These are phyloP conservation scores for Verbena officinalis DNA, from an alignment of 257 asterid genomes.

Conservation along the genomic window DNA sequence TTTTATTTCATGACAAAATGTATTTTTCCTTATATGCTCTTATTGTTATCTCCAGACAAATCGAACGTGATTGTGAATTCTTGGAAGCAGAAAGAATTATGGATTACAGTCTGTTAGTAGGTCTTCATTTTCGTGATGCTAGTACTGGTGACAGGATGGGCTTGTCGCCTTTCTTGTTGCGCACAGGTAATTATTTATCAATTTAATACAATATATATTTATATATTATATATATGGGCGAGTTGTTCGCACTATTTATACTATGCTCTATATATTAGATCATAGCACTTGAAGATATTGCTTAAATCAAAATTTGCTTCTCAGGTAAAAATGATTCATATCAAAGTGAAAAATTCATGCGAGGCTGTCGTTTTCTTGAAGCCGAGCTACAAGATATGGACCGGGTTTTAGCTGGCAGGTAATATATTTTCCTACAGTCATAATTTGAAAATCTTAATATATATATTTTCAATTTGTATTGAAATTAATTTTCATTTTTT, in stretches of 20 bases:
- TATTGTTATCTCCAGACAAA: slow-evolving; percentile 51
- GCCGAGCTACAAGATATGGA: slow-evolving; percentile 98
- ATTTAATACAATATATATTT: too few species aligned
- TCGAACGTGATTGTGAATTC: slow-evolving; percentile 76
- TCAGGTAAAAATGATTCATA: slow-evolving; percentile 75
- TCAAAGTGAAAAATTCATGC: slow-evolving; percentile 85
- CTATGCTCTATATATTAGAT: neutral
- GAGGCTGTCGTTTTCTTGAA: slow-evolving; percentile 95
- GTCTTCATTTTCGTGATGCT: slow-evolving; percentile 77
- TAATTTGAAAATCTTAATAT: neutral
- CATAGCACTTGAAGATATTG: slow-evolving; percentile 15
- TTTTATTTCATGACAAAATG: neutral
- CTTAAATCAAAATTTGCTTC: slow-evolving; percentile 28
- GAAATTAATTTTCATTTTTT: slow-evolving; percentile 3
- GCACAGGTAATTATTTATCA: slow-evolving; percentile 58
- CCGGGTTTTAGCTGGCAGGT: slow-evolving; percentile 85
- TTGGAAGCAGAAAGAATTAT: slow-evolving; percentile 81
- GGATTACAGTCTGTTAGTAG: slow-evolving; percentile 89
- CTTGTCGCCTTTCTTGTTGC: slow-evolving; percentile 77
- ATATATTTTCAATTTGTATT: too few species aligned
- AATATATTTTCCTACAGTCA: slow-evolving; percentile 16
- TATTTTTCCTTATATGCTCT: slow-evolving; percentile 7
- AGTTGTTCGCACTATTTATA: too few species aligned
- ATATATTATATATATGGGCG: too few species aligned
- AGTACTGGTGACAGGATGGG: slow-evolving; percentile 57